Evolutionary conservation across 495 filamentous ascomycete species (phyloP), one percentile per base, ranked within the genome.

Genomic region (Aspergillus conjunctus): DNA sequence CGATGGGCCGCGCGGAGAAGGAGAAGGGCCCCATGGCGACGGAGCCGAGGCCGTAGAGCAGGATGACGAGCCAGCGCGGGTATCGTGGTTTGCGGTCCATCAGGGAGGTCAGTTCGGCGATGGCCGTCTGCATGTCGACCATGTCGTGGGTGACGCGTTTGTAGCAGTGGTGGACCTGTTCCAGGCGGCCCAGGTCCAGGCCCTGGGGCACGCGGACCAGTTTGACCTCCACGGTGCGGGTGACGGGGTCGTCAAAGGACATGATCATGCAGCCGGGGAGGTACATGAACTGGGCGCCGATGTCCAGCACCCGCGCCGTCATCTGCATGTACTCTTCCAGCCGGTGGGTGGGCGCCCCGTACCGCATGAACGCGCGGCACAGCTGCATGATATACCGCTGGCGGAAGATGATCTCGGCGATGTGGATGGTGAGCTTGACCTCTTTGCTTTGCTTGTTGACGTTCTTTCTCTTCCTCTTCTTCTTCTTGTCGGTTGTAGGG

Each of bases 201-300:
- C 90, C 92, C 68, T 92, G 89, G 3, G 77, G 74, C 20, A 85
- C 81, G 30, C 90, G 86, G 18, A 98, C 88, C 26, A 98, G 84
- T 73, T 95, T 93, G 61, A 97, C 90, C 70, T 97, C 93, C 6
- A 91, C 91, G 0, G 93, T 97, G 66, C 96, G 93, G 1, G 91
- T 95, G 17, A 86, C 82, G 18, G 85, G 84, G 74, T 98, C 93
- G 66, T 96, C 93, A 68, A 98, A 97, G 0, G 91, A 92, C 71
- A 96, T 90, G 69, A 98, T 90, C 93, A 97, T 98, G 64, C 90
- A 94, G 7, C 91, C 91, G 0, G 93, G 93, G 4, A 96, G 86
- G 71, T 97, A 97, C 45, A 96, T 74, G 69, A 95, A 97, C 63
- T 96, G 92, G 41, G 88, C 91, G 43, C 95, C 90, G 31, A 97